These are phyloP conservation scores for Thermothielavioides terrestris DNA, from an alignment of 495 filamentous ascomycete genomes.

Conservation along the genomic window DNA sequence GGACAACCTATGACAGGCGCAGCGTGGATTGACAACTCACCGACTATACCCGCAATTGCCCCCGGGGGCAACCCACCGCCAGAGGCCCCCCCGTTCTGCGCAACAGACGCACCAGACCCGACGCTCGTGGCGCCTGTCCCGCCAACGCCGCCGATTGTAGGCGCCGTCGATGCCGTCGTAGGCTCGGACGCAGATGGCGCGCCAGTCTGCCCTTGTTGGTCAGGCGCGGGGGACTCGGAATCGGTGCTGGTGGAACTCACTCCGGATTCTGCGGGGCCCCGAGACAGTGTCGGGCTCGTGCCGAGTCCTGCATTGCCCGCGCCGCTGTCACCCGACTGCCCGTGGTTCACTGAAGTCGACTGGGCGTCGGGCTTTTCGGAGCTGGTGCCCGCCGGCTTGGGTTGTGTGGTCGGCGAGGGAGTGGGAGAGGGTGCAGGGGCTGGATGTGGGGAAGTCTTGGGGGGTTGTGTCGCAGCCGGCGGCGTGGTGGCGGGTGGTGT, in stretches of 20 bases:
- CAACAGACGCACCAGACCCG: background rate
- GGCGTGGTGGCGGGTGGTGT: background rate
- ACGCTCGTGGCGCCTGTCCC: background rate
- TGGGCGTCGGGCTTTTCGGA: background rate
- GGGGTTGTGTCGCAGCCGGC: background rate
- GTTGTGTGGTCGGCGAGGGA: background rate
- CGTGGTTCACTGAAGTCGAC: background rate
- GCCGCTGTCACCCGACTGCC: background rate
- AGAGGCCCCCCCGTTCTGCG: background rate
- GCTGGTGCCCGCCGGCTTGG: background rate
- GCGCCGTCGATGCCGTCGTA: background rate
- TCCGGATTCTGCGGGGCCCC: background rate
- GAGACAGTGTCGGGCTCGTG: background rate
- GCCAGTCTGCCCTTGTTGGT: background rate
- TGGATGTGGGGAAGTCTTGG: background rate
- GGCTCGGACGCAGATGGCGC: background rate
- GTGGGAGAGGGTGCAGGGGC: background rate
- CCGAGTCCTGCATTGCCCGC: background rate
- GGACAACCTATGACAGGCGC: background rate
- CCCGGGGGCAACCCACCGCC: background rate
- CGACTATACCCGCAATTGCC: conserved; percentile 11
- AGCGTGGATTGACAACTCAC: background rate
- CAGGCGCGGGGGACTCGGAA: background rate
- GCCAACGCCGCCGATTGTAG: background rate
- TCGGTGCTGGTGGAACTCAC: background rate